Conservation (phyloP, 306 rosid genomes). For the Glycine soja region DNA sequence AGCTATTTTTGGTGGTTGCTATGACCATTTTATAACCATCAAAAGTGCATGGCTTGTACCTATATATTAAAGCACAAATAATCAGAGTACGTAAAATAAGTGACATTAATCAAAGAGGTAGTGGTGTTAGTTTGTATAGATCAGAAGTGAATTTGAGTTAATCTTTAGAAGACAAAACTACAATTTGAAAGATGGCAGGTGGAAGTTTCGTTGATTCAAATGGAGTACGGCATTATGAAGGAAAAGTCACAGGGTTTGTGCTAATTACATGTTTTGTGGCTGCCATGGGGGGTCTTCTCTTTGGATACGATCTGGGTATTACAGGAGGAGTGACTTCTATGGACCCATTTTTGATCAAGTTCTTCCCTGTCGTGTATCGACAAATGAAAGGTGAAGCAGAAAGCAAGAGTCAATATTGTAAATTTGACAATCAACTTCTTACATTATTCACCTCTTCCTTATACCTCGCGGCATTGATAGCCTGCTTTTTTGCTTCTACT, state of each 20-base stretch:
- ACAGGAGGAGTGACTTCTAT: conserved; percentile 49
- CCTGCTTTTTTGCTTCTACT: conserved; percentile 50
- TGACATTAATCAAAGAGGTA: neutral
- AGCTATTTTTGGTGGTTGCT: conserved; percentile 22
- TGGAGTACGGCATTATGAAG: conserved; percentile 9
- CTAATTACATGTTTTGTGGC: conserved; percentile 48
- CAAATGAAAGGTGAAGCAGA: conserved; percentile 24
- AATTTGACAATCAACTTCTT: conserved; percentile 45
- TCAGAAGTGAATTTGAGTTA: neutral
- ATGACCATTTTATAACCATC: neutral
- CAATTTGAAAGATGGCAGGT: conserved; percentile 40
- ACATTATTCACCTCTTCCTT: conserved; percentile 52
- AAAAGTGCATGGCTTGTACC: neutral
- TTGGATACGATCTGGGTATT: conserved; percentile 51
- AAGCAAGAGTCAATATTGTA: conserved; percentile 32
- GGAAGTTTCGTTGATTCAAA: conserved; percentile 13
- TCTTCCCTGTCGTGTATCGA: conserved; percentile 36
- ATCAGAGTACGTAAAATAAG: neutral
- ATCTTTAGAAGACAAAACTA: neutral
- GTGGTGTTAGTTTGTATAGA: too few species aligned
- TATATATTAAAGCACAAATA: neutral
- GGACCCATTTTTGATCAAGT: conserved; percentile 47
- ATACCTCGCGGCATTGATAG: conserved; percentile 45
- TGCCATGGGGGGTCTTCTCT: conserved; percentile 51
- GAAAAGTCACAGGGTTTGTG: conserved; percentile 45